Conservation (phyloP, 108 stramenopile genomes). For the Fistulifera solaris region DNA sequence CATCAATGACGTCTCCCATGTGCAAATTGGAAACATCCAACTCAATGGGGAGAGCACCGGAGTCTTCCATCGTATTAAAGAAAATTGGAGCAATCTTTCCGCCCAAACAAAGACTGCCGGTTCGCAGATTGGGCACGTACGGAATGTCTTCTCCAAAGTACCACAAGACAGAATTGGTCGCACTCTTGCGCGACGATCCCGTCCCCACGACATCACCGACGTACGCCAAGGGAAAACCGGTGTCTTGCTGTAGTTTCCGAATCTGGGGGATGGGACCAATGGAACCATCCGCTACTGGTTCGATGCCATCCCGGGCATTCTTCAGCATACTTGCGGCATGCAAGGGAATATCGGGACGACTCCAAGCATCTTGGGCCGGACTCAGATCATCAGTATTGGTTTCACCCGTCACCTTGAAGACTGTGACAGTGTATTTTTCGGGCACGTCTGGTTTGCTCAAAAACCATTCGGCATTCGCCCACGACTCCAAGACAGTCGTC, state of each 20-base stretch:
- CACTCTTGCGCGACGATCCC: conserved; percentile 86
- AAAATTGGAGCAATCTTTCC: conserved; percentile 96
- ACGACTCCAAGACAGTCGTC: conserved; percentile 69
- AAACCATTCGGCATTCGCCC: conserved; percentile 94
- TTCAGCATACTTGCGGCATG: conserved; percentile 95
- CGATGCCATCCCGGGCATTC: conserved; percentile 87
- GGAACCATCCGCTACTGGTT: conserved; percentile 66
- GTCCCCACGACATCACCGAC: conserved; percentile 97
- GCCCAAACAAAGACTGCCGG: conserved; percentile 88
- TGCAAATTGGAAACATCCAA: conserved; percentile 75
- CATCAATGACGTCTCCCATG: conserved; percentile 93
- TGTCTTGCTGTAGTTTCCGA: conserved; percentile 55
- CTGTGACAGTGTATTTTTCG: conserved; percentile 84
- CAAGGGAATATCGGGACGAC: conserved; percentile 90
- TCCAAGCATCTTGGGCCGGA: conserved; percentile 95
- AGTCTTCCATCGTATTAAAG: conserved; percentile 97
- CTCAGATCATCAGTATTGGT: conserved; percentile 93
- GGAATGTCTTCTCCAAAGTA: conserved; percentile 93
- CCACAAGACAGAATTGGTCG: conserved; percentile 93
- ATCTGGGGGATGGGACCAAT: conserved; percentile 79
- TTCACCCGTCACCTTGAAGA: conserved; percentile 96
- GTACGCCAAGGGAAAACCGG: conserved; percentile 87
- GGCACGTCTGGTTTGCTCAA: conserved; percentile 66
- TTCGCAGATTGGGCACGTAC: conserved; percentile 84
- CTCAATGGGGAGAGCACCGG: conserved; percentile 92